Base-by-base conservation (phyloP, 148 eudicot genomes). In the Polygonum maritimum region DNA sequence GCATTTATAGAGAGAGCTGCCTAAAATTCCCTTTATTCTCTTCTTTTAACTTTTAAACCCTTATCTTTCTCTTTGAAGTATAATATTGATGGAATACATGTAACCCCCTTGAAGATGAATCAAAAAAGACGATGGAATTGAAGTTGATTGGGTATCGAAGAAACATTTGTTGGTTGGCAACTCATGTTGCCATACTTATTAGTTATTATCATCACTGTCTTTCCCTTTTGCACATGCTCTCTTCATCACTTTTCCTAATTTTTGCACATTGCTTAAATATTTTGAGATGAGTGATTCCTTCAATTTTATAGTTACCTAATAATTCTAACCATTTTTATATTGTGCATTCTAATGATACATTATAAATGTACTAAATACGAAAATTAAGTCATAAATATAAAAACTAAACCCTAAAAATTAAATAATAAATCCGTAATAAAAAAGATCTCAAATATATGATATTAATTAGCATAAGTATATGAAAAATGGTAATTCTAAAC, bases 21-120 rank as follows among this genome's bases (percentile, higher is more conserved):
- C 33, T 22, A 57, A 57, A 57, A 57, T 57, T 57, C 63, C 33
- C 63, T 57, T 57, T 57, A 57, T 19, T 57, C 63, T 57, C 63
- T 2, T 57, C 63, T 33, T 57, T 26, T 26, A 26, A 40, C 9
- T 44, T 57, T 57, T 54, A n/a, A 54, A 54, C 22, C 19, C 9
- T 18, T n/a, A n/a, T 14, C 15, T 48, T 11, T 57, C 33, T 57
- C 33, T 22, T 57, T 57, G 6, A 5, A 6, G n/a, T 19, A 22
- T 57, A 4, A 16, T 2, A 13, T 49, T 14, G n/a, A 49, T 49
- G 3, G 55, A 57, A 19, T 21, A 19, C 21, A 57, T 57, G 8
- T 33, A 57, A 19, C 15, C 21, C 11, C 13, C 19, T 54, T 54
- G 63, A 57, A 57, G 26, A 22, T n/a, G 33, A 57, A 19, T 11